Conservation (phyloP, 257 asterid genomes). For the Przewalskia tangutica region DNA sequence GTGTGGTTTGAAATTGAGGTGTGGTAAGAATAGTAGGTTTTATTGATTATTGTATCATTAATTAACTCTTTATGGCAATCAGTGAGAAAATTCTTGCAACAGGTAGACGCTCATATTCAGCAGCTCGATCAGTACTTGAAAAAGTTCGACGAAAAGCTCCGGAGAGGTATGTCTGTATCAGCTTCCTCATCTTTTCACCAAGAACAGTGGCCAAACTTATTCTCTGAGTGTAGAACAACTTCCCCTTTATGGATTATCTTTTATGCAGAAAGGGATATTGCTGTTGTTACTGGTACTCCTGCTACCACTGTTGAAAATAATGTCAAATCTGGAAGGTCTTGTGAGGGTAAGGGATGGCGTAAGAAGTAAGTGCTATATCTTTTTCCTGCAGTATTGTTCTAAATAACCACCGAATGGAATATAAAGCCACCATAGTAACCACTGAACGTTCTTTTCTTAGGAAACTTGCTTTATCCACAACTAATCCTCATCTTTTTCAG, state of each 20-base stretch:
- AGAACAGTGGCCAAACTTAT: background rate
- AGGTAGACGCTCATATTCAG: constrained; percentile 91
- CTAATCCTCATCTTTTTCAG: background rate
- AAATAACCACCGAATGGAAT: background rate
- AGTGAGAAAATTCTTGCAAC: constrained; percentile 7
- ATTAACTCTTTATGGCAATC: background rate
- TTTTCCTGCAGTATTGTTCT: background rate
- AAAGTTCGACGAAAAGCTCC: constrained; percentile 79
- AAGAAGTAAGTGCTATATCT: constrained; percentile 43
- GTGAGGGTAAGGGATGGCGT: constrained; percentile 91
- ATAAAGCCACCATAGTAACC: background rate
- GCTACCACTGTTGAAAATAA: constrained; percentile 43
- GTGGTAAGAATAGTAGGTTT: background rate
- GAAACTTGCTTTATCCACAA: background rate
- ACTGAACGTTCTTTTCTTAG: background rate
- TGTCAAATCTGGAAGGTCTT: constrained; percentile 63
- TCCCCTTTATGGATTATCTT: background rate
- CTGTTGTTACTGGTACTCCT: constrained; percentile 39
- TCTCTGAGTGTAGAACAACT: background rate
- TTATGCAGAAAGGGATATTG: constrained; percentile 62
- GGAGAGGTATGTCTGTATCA: constrained; percentile 44
- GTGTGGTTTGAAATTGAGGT: background rate
- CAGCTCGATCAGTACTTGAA: constrained; percentile 89
- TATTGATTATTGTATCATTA: background rate
- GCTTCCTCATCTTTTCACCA: background rate